phyloP scores from a whole-genome alignment of 352 stramenopile genomes.

The Pythium myriotylum region DNA sequence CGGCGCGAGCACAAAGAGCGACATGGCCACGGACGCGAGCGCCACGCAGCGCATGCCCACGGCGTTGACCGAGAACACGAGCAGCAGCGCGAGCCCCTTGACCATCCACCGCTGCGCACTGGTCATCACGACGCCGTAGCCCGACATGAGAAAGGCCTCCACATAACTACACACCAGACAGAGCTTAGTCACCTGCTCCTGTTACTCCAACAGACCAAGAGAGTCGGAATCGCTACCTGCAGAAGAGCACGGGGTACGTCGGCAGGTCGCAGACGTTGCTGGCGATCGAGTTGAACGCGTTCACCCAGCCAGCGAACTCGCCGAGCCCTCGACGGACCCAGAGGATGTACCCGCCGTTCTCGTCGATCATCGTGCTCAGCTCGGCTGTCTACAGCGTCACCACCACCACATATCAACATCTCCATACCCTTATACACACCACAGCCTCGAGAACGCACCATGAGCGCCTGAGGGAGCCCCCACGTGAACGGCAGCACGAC shows the following conservation, averaged over 20 bases:
- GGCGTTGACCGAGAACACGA: conserved; percentile 73
- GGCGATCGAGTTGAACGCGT: conserved; percentile 84
- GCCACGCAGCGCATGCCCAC: conserved; percentile 81
- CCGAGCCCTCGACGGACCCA: conserved; percentile 82
- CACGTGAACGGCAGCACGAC: conserved; percentile 81
- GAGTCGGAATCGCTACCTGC: no score
- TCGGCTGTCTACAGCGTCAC: conserved; percentile 59
- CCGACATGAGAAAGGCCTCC: conserved; percentile 71
- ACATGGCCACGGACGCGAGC: conserved; percentile 78
- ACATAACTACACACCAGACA: conserved; percentile 49
- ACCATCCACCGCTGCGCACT: conserved; percentile 65
- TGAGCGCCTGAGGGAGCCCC: conserved; percentile 81
- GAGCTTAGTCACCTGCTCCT: no score
- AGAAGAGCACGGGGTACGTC: conserved; percentile 85
- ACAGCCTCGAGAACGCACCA: conserved; percentile 40
- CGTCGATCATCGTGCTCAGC: conserved; percentile 83
- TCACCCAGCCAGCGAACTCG: conserved; percentile 83
- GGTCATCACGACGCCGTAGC: conserved; percentile 55
- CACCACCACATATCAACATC: conserved; percentile 4
- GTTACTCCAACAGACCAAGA: no score
- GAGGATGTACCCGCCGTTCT: conserved; percentile 86
- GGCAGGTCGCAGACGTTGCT: conserved; percentile 86
- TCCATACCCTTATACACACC: not conserved
- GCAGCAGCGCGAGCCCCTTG: conserved; percentile 65
- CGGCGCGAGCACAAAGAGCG: conserved; percentile 77